Evolutionary conservation across 805 yeast genomes (phyloP), one percentile per base, ranked within the genome.

Genomic region (Ogataea nakhonphanomensis): DNA sequence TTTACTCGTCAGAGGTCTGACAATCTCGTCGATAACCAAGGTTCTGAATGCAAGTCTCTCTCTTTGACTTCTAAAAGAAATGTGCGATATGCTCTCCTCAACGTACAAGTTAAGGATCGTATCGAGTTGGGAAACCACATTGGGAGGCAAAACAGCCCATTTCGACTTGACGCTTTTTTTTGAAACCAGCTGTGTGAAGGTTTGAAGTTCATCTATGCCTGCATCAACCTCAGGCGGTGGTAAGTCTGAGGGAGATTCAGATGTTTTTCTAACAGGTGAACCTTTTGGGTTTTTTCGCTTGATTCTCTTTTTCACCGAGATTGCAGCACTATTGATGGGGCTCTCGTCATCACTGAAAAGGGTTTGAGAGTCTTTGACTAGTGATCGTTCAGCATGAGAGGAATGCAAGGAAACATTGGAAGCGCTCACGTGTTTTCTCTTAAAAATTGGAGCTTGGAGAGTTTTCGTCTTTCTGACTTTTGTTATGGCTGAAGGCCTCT

Each of bases 261-360:
- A 17, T 17, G 5, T 17, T 17, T 17, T 5, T 17, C 20, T 17
- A 17, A 17, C 20, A 17, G 20, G 20, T 4, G 20, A 5, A 5
- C 5, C 10, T 15, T 7, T n/a, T 8, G 29, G n/a, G 5, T 26
- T 17, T 13, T 25, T 11, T 8, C 12, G 9, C 24, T 30, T n/a
- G 14, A 8, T 34, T 22, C 31, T 25, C 24, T 31, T 25, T 25
- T 25, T n/a, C 26, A n/a, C n/a, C n/a, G 23, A 27, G 4, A 26
- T 27, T 21, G 8, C n/a, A 35, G 41, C 10, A 30, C 34, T 24
- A 5, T 17, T 17, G 5, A 17, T 17, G 20, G 50, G 26, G n/a
- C 36, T 41, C 25, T 50, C 54, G n/a, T 48, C 55, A 26, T 50
- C 55, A 26, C 51, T 46, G 29, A 50, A 50, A 7, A 50, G 29